Base-by-base conservation (phyloP, 352 stramenopile genomes). In the Albugo laibachii region DNA sequence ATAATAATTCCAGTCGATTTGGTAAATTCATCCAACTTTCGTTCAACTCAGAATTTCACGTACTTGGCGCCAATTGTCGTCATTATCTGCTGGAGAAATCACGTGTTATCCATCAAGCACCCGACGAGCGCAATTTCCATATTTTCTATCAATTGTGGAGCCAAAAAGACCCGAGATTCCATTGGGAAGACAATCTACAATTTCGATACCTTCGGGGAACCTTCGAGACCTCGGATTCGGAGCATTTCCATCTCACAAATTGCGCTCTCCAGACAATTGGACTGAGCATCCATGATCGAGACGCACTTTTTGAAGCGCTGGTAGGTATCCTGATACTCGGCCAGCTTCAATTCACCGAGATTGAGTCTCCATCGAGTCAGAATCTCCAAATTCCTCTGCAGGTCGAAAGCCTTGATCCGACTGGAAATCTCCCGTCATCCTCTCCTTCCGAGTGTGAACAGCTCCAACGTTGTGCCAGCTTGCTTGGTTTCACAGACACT, bases 41-140 rank as follows among this genome's bases (percentile, higher is more conserved):
- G 48, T 97, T 97, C 62, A 83, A 95, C 53, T 59, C 48, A 34
- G 69, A 92, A 39, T 73, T 80, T 35, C 79, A 67, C 48, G 65
- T 96, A n/a, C 59, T 94, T 12, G 86, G 84, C 24, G 85, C 83
- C 11, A 79, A 83, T 49, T 92, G 78, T 52, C 71, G 76, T 12
- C 73, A 96, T 39, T 99, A 98, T 62, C 63, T 99, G 41, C 67
- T 99, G 2, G 94, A 99, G 59, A 98, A 98, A 59, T 94, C 92
- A 1, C 85, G 94, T 13, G 78, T 98, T 5, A 69, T 97, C 5
- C 62, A 69, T 15, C 92, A 97, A 53, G 69, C 72, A 1, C 20
- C 59, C 0, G 77, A 84, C 1, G 95, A 99, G 61, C 71, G 95
- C 31, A 99, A 98, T 59, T 99, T 97, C 74, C 94, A 99, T 64